Evolutionary conservation across 257 asterid genomes (phyloP).

Genomic region (Rhazya stricta): DNA sequence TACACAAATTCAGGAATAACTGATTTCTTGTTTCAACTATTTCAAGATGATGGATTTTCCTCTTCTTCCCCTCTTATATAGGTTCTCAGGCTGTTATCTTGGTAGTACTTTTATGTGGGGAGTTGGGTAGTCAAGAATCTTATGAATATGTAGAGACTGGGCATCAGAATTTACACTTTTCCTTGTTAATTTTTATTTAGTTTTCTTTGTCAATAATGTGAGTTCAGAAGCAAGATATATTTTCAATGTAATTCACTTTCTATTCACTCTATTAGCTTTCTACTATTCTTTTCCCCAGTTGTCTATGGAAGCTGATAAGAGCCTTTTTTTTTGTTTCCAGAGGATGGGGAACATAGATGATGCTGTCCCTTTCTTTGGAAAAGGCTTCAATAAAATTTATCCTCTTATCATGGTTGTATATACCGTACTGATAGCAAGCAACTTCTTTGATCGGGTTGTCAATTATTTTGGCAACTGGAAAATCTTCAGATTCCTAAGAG

Average conservation of each 20-base stretch:
- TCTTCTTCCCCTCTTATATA: not conserved
- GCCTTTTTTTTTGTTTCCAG: slow-evolving; percentile 34
- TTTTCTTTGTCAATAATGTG: not conserved
- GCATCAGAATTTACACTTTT: not conserved
- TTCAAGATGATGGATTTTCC: not conserved
- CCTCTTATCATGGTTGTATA: slow-evolving; percentile 76
- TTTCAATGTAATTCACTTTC: not conserved
- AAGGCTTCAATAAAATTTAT: slow-evolving; percentile 67
- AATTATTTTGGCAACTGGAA: slow-evolving; percentile 66
- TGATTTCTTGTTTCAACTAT: not conserved
- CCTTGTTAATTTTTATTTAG: not conserved
- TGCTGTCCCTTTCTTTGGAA: slow-evolving; percentile 83
- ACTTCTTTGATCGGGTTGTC: slow-evolving; percentile 54
- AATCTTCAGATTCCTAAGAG: slow-evolving; percentile 48
- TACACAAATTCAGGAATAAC: not conserved
- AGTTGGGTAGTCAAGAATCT: not conserved
- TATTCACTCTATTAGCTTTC: not conserved
- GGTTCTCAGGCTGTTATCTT: not conserved
- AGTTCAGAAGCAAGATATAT: not conserved
- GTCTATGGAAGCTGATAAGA: not conserved
- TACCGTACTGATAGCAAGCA: slow-evolving; percentile 57
- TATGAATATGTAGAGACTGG: not conserved
- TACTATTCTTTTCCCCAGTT: not conserved
- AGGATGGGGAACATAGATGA: slow-evolving; percentile 87
- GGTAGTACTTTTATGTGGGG: not conserved